Conservation (phyloP, 2,329 filamentous ascomycete species). For the Cercospora beticola region DNA sequence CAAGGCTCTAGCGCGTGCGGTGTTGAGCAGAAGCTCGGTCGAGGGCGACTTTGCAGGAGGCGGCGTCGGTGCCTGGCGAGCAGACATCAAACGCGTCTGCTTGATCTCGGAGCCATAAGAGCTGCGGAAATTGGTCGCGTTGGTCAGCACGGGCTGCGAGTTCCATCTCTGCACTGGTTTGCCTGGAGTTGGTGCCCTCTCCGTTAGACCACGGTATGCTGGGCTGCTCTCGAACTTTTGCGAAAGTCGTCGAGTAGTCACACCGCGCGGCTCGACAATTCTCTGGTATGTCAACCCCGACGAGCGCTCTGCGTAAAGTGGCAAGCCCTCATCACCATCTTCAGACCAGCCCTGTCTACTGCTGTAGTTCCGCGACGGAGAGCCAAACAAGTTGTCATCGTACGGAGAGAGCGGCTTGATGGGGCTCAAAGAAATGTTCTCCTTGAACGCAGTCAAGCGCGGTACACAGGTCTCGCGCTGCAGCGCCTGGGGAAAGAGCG, state of each 20-base stretch:
- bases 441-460: conserved; percentile 35
- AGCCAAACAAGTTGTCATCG: conserved; percentile 23
- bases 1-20: conserved; percentile 1
- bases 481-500: conserved; percentile 29
- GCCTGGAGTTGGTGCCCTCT: conserved; percentile 26
- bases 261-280: background rate
- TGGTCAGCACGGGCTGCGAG: conserved; percentile 35
- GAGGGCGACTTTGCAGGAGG: conserved; percentile 29
- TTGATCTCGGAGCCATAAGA: conserved; percentile 33
- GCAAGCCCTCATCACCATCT: conserved; percentile 12
- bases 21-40: conserved; percentile 17
- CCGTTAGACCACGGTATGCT: conserved; percentile 25
- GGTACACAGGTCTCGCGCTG: conserved; percentile 20
- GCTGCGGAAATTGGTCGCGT: conserved; percentile 27
- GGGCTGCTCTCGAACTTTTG: conserved; percentile 32
- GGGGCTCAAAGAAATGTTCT: conserved; percentile 36
- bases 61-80: conserved; percentile 33
- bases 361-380: conserved; percentile 22
- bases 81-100: conserved; percentile 35
- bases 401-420: conserved; percentile 29
- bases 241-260: conserved; percentile 15
- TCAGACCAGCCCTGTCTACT: conserved; percentile 23
- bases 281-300: conserved; percentile 5
- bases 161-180: conserved; percentile 34
- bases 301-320: conserved; percentile 1